phyloP scores from a whole-genome alignment of 2,329 filamentous ascomycete genomes.

The Phialophora chinensis region DNA sequence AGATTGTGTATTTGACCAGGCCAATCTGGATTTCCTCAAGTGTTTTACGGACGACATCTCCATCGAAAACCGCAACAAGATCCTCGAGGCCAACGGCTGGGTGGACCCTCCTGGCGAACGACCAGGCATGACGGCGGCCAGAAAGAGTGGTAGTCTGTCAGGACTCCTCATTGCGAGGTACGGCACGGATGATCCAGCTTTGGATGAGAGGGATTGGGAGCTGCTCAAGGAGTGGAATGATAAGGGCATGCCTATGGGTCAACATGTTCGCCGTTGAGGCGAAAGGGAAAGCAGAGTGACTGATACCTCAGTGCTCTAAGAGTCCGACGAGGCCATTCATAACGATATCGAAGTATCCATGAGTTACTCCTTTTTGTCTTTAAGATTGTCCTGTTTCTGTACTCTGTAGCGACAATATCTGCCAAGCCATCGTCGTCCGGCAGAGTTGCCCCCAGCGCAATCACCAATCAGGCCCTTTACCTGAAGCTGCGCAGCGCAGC shows the following conservation, averaged over 20 bases:
- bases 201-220: constrained; percentile 33
- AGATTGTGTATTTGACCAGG: constrained; percentile 31
- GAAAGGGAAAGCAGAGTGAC: not conserved
- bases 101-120: constrained; percentile 19
- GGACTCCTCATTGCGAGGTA: constrained; percentile 29
- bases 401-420: not conserved
- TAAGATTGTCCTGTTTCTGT: not conserved
- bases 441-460: not conserved
- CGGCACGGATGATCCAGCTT: constrained; percentile 26
- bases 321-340: not conserved
- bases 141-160: constrained; percentile 21
- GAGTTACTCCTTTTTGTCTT: not conserved
- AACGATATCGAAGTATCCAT: not conserved
- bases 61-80: constrained; percentile 21
- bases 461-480: constrained; percentile 11
- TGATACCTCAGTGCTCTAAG: not conserved
- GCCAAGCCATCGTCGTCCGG: not conserved
- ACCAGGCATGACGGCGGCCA: constrained; percentile 12
- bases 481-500: constrained; percentile 1
- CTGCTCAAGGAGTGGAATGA: constrained; percentile 30
- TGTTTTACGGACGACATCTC: constrained; percentile 27
- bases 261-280: constrained; percentile 29
- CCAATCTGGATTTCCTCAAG: constrained; percentile 27
- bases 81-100: constrained; percentile 26
- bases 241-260: constrained; percentile 27